Conservation (phyloP, 305 asterid species). For the Galium porrigens region DNA sequence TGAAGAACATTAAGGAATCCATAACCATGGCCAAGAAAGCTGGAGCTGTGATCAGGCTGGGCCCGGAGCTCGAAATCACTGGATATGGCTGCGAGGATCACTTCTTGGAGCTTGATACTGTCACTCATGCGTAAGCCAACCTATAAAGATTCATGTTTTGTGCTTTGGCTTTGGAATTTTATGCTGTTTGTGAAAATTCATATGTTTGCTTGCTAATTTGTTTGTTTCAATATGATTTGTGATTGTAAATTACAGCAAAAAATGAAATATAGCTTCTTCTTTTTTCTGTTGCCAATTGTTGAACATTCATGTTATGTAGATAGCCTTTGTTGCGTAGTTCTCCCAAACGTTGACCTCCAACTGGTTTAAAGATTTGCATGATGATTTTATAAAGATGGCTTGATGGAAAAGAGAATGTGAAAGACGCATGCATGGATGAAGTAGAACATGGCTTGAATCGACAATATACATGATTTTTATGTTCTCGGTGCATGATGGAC, state of each 20-base stretch:
- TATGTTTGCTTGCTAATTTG: not conserved
- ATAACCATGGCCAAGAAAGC: constrained; percentile 56
- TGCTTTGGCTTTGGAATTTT: not conserved
- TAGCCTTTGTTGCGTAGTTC: no score
- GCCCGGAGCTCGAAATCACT: constrained; percentile 96
- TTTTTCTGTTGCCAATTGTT: not conserved
- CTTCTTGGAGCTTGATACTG: constrained; percentile 82
- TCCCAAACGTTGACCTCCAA: no score
- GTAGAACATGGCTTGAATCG: no score
- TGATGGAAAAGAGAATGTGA: no score
- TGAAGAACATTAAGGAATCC: constrained; percentile 70
- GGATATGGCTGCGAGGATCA: constrained; percentile 99
- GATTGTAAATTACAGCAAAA: no score
- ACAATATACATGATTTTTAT: no score
- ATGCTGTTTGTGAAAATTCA: not conserved
- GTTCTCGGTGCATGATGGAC: not conserved
- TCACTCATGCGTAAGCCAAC: constrained; percentile 58
- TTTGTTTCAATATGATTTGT: not conserved
- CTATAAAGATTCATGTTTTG: not conserved
- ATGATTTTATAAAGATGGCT: no score
- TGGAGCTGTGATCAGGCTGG: constrained; percentile 82
- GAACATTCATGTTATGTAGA: not conserved
- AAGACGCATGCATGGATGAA: no score
- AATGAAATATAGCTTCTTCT: no score
- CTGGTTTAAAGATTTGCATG: no score